phyloP scores from a whole-genome alignment of 1,139 yeast genomes.

The Kodamaea anthophila region DNA sequence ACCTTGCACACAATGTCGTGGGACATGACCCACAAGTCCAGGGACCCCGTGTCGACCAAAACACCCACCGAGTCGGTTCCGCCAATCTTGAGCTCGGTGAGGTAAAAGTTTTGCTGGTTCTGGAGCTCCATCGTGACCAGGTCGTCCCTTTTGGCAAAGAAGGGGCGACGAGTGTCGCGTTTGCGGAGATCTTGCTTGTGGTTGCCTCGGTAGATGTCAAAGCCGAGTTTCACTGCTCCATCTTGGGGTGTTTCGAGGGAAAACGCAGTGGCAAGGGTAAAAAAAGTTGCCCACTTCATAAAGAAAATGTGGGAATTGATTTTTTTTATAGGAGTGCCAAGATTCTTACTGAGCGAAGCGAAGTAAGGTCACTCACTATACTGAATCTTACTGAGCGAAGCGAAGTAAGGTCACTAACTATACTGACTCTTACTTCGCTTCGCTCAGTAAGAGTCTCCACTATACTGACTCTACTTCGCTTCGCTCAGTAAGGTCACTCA shows the following conservation, averaged over 20 bases:
- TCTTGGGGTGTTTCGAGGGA: constrained; percentile 1
- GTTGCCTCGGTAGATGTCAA: constrained; percentile 12
- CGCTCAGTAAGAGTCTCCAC: no score
- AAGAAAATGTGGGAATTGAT: no score
- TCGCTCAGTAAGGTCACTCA: no score
- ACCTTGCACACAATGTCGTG: constrained; percentile 23
- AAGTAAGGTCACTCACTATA: no score
- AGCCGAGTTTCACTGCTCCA: constrained; percentile 10
- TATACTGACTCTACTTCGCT: no score
- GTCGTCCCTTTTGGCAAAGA: constrained; percentile 32
- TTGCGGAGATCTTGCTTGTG: constrained; percentile 5
- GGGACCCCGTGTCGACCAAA: constrained; percentile 42
- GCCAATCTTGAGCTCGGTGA: constrained; percentile 36
- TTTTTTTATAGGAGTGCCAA: no score
- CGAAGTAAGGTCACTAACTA: no score
- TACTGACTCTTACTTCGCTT: no score
- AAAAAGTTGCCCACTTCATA: constrained; percentile 2
- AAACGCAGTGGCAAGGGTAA: no score
- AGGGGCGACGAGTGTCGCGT: constrained; percentile 7
- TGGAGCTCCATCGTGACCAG: constrained; percentile 31
- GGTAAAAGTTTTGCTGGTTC: constrained; percentile 45
- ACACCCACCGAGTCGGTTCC: constrained; percentile 27
- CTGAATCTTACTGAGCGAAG: no score
- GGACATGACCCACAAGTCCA: constrained; percentile 43
- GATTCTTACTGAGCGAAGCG: no score